Conservation (phyloP, 352 stramenopile genomes). For the Pythium pectinolyticum region DNA sequence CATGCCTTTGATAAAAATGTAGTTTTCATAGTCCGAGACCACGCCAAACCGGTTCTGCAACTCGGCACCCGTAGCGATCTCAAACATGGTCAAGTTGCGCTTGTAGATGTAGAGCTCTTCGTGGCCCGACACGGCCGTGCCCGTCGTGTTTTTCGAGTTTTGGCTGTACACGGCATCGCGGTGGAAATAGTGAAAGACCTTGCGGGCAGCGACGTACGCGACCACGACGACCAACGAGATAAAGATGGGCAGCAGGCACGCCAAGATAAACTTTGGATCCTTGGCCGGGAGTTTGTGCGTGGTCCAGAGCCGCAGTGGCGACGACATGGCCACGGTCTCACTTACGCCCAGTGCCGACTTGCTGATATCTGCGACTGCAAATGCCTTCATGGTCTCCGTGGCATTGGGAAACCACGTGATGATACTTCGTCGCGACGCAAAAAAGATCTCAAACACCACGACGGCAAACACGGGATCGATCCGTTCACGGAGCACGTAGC, state of each 20-base stretch:
- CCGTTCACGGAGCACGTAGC: constrained; percentile 4
- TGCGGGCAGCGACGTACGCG: constrained; percentile 12
- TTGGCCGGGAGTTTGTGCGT: not conserved
- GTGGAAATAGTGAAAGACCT: constrained; percentile 21
- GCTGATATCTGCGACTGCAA: not conserved
- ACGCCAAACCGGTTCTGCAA: constrained; percentile 27
- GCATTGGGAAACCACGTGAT: not conserved
- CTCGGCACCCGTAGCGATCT: constrained; percentile 13
- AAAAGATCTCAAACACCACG: constrained; percentile 12
- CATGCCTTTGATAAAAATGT: constrained; percentile 34
- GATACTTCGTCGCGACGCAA: not conserved
- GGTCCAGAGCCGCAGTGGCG: constrained; percentile 28
- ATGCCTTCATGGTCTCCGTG: constrained; percentile 24
- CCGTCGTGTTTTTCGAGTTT: not conserved
- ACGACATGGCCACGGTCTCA: constrained; percentile 17
- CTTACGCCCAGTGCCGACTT: not conserved
- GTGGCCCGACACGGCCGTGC: not conserved
- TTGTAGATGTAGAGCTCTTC: not conserved
- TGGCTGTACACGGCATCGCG: not conserved
- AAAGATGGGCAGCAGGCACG: constrained; percentile 6
- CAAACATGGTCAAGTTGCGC: constrained; percentile 12
- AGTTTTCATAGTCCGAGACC: constrained; percentile 45
- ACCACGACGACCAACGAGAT: not conserved
- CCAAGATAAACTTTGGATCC: not conserved
- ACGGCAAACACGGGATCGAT: constrained; percentile 13